Evolutionary conservation across 805 yeast genomes (phyloP).

Genomic region (Yarrowia sp.): DNA sequence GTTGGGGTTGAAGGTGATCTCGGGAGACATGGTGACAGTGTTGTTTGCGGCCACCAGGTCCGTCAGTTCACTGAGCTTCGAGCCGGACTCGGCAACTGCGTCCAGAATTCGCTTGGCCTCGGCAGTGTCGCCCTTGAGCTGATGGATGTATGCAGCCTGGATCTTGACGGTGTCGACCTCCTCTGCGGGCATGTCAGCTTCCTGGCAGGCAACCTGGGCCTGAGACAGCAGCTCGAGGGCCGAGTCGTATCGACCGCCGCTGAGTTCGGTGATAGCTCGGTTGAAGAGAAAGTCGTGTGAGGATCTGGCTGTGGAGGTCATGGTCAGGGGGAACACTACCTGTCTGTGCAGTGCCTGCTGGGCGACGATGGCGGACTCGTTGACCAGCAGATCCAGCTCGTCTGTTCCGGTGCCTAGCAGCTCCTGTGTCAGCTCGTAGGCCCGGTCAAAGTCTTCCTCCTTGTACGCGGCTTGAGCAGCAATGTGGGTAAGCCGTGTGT

Average conservation of each 20-base stretch:
- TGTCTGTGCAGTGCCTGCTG: slow-evolving; percentile 39
- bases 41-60: slow-evolving; percentile 24
- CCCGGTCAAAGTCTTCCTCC: slow-evolving; percentile 43
- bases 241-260: slow-evolving; percentile 40
- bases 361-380: slow-evolving; percentile 60
- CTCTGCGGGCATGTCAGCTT: slow-evolving; percentile 46
- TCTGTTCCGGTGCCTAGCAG: slow-evolving; percentile 41
- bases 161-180: slow-evolving; percentile 58
- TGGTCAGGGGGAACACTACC: slow-evolving; percentile 28
- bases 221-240: slow-evolving; percentile 46
- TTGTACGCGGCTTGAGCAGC: slow-evolving; percentile 55
- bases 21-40: slow-evolving; percentile 1
- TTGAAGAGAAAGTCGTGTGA: slow-evolving; percentile 62
- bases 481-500: slow-evolving; percentile 39
- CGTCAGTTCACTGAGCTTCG: slow-evolving; percentile 22
- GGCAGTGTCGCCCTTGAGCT: slow-evolving; percentile 39
- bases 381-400: slow-evolving; percentile 52
- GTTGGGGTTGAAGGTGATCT: slow-evolving; percentile 29
- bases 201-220: slow-evolving; percentile 46
- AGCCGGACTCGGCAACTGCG: slow-evolving; percentile 33
- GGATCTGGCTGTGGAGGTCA: slow-evolving; percentile 24
- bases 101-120: slow-evolving; percentile 43
- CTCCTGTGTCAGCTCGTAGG: slow-evolving; percentile 46
- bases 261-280: slow-evolving; percentile 50
- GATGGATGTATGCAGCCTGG: slow-evolving; percentile 57